phyloP scores from a whole-genome alignment of 148 eudicot species.

The Vaccinium darrowii region DNA sequence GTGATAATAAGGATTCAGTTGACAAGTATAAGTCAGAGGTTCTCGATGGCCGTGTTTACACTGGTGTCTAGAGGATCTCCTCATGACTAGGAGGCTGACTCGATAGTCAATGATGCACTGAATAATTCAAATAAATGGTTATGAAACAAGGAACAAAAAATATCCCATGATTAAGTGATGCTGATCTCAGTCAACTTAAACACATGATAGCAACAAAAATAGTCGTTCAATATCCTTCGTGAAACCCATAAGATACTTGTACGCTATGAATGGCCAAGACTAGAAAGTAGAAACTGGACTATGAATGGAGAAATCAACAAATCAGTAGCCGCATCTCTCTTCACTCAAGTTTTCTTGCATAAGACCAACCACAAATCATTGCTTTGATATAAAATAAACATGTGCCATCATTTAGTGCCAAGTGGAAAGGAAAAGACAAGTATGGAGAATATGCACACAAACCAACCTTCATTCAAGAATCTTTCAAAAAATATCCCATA shows the following conservation, averaged over 20 bases:
- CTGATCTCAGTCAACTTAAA: too few relatives aligned
- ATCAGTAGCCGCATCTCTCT: background rate
- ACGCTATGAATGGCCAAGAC: background rate
- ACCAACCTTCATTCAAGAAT: background rate
- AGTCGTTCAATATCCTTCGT: too few relatives aligned
- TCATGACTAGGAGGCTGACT: too few relatives aligned
- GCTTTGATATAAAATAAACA: background rate
- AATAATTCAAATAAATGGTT: too few relatives aligned
- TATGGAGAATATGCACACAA: background rate
- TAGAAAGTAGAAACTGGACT: background rate
- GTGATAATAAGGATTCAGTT: background rate
- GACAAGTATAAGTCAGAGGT: background rate
- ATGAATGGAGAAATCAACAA: background rate
- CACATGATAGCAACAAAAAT: too few relatives aligned
- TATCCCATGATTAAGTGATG: too few relatives aligned
- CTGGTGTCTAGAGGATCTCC: background rate
- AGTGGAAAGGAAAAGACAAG: background rate
- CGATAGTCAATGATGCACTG: too few relatives aligned
- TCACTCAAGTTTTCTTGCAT: background rate
- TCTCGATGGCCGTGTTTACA: background rate
- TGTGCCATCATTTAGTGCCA: background rate
- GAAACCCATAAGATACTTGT: background rate
- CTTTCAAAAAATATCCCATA: background rate
- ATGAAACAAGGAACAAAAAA: too few relatives aligned
- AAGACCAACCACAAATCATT: background rate